Percentiles rank a stretch among this genome's conserved stretches.
Conservation (phyloP, 352 stramenopile species). For the Pythium brassicae region DNA sequence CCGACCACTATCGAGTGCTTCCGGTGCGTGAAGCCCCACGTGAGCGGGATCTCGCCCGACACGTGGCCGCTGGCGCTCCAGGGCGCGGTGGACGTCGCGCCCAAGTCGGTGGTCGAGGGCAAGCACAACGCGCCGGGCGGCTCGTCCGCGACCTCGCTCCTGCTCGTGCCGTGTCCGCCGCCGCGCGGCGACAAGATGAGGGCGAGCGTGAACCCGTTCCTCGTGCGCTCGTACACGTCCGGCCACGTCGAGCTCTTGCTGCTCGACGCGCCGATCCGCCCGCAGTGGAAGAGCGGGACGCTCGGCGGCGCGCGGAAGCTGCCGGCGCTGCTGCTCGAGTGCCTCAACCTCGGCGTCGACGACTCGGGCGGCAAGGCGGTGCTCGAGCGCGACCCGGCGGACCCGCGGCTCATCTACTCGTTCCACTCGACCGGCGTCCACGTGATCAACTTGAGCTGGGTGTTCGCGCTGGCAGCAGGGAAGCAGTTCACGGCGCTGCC, state of each 20-base stretch:
- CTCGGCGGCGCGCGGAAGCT: slow-evolving; percentile 17
- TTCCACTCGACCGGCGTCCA: slow-evolving; percentile 76
- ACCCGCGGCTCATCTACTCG: slow-evolving; percentile 65
- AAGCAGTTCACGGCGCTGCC: slow-evolving; percentile 59
- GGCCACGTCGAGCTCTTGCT: slow-evolving; percentile 74
- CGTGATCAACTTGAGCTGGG: slow-evolving; percentile 74
- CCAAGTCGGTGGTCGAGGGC: slow-evolving; percentile 51
- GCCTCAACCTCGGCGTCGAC: slow-evolving; percentile 65
- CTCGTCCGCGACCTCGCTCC: slow-evolving; percentile 41
- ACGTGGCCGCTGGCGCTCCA: slow-evolving; percentile 76
- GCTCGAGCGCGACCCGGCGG: slow-evolving; percentile 41
- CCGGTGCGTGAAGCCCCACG: slow-evolving; percentile 47
- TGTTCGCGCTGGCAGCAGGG: slow-evolving; percentile 45
- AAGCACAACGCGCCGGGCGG: slow-evolving; percentile 42
- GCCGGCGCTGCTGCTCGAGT: slow-evolving; percentile 63
- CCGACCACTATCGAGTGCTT: slow-evolving; percentile 18
- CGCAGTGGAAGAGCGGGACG: slow-evolving; percentile 51
- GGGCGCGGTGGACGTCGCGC: slow-evolving; percentile 51
- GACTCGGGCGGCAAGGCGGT: slow-evolving; percentile 62
- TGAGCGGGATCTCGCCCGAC: slow-evolving; percentile 67
- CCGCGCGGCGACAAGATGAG: slow-evolving; percentile 28
- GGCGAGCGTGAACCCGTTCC: slow-evolving; percentile 35
- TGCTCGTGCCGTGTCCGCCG: slow-evolving; percentile 40
- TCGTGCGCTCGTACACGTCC: slow-evolving; percentile 66
- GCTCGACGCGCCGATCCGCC: slow-evolving; percentile 52